phyloP scores from a whole-genome alignment of 2,329 filamentous ascomycete genomes.

The Neopestalotiopsis sp. region DNA sequence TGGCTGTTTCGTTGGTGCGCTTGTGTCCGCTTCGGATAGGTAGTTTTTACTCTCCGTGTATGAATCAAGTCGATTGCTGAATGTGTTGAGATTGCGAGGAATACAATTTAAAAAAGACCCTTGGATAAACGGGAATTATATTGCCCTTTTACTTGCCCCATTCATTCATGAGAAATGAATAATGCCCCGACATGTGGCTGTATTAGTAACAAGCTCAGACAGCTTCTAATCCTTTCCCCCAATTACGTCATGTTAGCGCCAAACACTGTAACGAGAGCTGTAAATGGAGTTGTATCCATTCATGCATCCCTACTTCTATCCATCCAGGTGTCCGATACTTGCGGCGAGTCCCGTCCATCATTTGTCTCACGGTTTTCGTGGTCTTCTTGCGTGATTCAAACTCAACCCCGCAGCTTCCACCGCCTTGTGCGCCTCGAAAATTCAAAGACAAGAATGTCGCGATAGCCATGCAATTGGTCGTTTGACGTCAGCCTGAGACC shows the following conservation, averaged over 20 bases:
- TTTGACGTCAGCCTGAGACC: not conserved
- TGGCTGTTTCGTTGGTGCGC: too few relatives aligned
- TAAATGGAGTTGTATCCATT: too few relatives aligned
- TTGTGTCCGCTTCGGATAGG: too few relatives aligned
- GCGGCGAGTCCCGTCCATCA: not conserved
- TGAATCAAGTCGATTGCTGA: too few relatives aligned
- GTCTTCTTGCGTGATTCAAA: not conserved
- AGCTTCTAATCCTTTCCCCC: not conserved
- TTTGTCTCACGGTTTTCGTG: not conserved
- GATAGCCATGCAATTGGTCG: not conserved
- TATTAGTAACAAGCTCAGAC: not conserved
- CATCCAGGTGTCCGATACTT: not conserved
- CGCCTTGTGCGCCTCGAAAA: not conserved
- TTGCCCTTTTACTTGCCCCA: not conserved
- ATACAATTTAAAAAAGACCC: not conserved
- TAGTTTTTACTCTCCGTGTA: too few relatives aligned
- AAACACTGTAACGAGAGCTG: not conserved
- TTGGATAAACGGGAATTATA: not conserved
- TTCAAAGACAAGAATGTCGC: not conserved
- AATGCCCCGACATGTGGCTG: not conserved
- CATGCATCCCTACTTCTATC: not conserved
- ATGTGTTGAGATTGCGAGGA: not conserved
- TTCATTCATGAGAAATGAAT: not conserved
- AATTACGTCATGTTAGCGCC: conserved; percentile 7
- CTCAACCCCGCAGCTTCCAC: not conserved